These are phyloP conservation scores for Sisymbrium altissimum DNA, from an alignment of 345 rosid species.

Conservation along the genomic window DNA sequence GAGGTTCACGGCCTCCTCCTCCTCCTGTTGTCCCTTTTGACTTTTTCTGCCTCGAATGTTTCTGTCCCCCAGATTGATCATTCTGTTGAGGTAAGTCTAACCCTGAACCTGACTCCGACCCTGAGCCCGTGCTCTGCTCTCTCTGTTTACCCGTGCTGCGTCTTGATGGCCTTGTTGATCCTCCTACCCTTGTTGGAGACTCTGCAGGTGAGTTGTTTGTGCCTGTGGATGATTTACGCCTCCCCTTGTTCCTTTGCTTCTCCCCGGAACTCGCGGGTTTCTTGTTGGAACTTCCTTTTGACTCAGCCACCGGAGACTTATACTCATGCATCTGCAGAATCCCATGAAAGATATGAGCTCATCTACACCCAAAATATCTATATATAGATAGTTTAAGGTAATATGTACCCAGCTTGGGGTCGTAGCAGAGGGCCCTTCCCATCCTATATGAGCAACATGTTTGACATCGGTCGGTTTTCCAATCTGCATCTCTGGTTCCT, in stretches of 20 bases:
- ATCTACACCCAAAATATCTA: slow-evolving; percentile 34
- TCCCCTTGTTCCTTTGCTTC: slow-evolving; percentile 26
- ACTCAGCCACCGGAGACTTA: slow-evolving; percentile 26
- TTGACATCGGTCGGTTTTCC: slow-evolving; percentile 92
- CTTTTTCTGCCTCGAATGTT: slow-evolving; percentile 10
- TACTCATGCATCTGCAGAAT: slow-evolving; percentile 61
- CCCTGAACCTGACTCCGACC: slow-evolving; percentile 25
- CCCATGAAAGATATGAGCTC: slow-evolving; percentile 34
- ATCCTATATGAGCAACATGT: slow-evolving; percentile 95
- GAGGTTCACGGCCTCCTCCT: slow-evolving; percentile 16
- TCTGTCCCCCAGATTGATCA: slow-evolving; percentile 9
- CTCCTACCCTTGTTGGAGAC: slow-evolving; percentile 30
- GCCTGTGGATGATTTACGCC: slow-evolving; percentile 30
- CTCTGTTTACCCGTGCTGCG: slow-evolving; percentile 27
- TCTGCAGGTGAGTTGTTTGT: slow-evolving; percentile 29
- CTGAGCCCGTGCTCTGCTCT: slow-evolving; percentile 21
- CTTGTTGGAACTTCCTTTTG: slow-evolving; percentile 26
- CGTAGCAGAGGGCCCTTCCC: slow-evolving; percentile 65
- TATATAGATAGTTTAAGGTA: neutral
- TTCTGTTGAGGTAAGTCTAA: slow-evolving; percentile 6
- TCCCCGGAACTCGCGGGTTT: slow-evolving; percentile 12
- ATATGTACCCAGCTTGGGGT: slow-evolving; percentile 65
- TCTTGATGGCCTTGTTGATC: slow-evolving; percentile 31
- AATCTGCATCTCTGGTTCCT: slow-evolving; percentile 78
- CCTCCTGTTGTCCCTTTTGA: slow-evolving; percentile 2